Evolutionary conservation across 768 basidiomycete genomes (phyloP), one percentile per base, ranked within the genome.

Genomic region (Amanita thiersii): DNA sequence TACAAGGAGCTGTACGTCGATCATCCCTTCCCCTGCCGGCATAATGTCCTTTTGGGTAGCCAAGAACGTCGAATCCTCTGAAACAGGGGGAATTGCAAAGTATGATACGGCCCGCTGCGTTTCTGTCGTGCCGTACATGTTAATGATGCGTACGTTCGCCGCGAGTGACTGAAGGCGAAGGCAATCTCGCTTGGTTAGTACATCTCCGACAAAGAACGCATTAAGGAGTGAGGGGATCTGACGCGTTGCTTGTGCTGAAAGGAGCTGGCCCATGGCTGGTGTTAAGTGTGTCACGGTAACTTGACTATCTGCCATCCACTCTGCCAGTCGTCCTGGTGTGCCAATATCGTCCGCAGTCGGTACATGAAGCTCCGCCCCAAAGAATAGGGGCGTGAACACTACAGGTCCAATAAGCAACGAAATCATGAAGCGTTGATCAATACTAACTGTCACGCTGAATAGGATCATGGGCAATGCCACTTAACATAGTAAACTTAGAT

Each of bases 101-200:
- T 97, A 98, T 15, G 93, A 97, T 7, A 99, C 96, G 2, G 96
- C 96, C 39, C 96, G 87, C 59, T 99, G 96, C 5, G 96, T 98
- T 64, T 99, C 96, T 15, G 96, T 99, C 5, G 96, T 98, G 11
- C 96, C 96, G 60, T 97, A 99, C 96, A 99, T 99, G 70, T 99
- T 99, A 62, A 98, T 82, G 57, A 99, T 97, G 24, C 80, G 71
- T 10, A 93, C 91, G 52, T 98, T 96, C 9, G 79, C 67, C 2
- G 94, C 96, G 36, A 99, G 81, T 2, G 86, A 73, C 59, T 99
- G 96, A 2, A 99, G 73, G 25, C 96, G 86, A 30, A 86, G 77
- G 54, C 94, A 98, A 60, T 99, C 96, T 32, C 96, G 86, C 62
- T 98, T 99, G 47, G 96, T 98, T 42, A 99, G 79, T 31, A 98